Evolutionary conservation across 176 grass and related monocot species (phyloP).

Genomic region (Triticum timopheevii): DNA sequence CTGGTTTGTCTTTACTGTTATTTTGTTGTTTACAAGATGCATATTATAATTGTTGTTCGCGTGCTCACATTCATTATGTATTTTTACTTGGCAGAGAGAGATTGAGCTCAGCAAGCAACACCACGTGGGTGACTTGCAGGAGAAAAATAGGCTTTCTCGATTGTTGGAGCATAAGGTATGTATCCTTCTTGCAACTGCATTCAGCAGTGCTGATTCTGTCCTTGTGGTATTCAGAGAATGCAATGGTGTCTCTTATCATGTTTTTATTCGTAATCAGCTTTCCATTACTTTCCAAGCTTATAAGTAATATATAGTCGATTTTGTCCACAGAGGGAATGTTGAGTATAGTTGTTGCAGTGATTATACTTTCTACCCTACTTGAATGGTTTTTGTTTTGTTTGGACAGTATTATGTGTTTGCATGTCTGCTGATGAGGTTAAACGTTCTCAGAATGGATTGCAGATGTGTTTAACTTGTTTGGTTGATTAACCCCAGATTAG

Average conservation of each 20-base stretch:
- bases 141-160: slow-evolving; percentile 86
- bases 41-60: not conserved
- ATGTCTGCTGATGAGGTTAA: not conserved
- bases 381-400: slow-evolving; percentile 9
- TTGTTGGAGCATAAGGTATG: slow-evolving; percentile 60
- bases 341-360: not conserved
- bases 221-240: not conserved
- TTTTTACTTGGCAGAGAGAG: slow-evolving; percentile 61
- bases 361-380: not conserved
- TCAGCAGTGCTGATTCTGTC: not conserved
- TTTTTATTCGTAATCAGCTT: not conserved
- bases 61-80: not conserved
- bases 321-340: not conserved
- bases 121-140: slow-evolving; percentile 78
- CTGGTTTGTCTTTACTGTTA: slow-evolving; percentile 43
- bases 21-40: slow-evolving; percentile 6
- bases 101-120: slow-evolving; percentile 87
- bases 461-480: not conserved
- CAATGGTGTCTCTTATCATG: not conserved
- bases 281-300: slow-evolving; percentile 1
- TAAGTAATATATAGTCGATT: not conserved
- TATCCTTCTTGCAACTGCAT: not conserved
- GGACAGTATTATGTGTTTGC: not conserved
- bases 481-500: not conserved
- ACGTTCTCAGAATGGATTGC: not conserved